Evolutionary conservation across 1,139 yeast genomes (phyloP).

Genomic region (Diutina pseudorugosa): DNA sequence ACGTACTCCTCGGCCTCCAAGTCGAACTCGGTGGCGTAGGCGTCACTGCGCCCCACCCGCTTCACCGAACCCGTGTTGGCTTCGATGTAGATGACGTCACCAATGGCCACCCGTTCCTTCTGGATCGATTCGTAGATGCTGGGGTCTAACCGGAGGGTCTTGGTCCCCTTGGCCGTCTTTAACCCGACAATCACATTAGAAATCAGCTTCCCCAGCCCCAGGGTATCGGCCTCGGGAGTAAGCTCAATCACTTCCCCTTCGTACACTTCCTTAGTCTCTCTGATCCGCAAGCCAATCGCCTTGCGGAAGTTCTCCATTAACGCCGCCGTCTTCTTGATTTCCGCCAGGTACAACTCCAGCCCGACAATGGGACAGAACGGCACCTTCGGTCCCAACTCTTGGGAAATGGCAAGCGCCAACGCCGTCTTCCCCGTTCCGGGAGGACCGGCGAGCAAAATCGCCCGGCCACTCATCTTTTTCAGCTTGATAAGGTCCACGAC

Average conservation of each 20-base stretch:
- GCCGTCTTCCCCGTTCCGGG: conserved; percentile 99
- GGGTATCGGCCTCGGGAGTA: conserved; percentile 94
- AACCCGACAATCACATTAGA: conserved; percentile 90
- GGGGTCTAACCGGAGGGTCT: conserved; percentile 85
- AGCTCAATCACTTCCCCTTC: conserved; percentile 97
- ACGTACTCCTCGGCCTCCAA: conserved; percentile 98
- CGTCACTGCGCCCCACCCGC: conserved; percentile 95
- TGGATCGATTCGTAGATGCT: conserved; percentile 92
- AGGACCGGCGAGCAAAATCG: conserved; percentile 91
- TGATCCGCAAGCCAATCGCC: conserved; percentile 90
- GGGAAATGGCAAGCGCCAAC: conserved; percentile 88
- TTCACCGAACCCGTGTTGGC: conserved; percentile 97
- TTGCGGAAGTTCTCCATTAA: conserved; percentile 95
- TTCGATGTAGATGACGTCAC: conserved; percentile 95
- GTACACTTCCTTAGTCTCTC: conserved; percentile 94
- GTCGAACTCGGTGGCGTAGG: conserved; percentile 96
- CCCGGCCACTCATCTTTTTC: conserved; percentile 90
- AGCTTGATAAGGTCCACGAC: conserved; percentile 89
- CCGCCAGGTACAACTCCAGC: conserved; percentile 89
- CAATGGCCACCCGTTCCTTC: conserved; percentile 87
- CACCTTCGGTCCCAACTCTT: conserved; percentile 95
- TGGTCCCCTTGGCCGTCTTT: conserved; percentile 93
- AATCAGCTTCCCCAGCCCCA: conserved; percentile 95
- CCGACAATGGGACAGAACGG: conserved; percentile 99
- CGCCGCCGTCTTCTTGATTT: conserved; percentile 93